Conservation (phyloP, 108 stramenopile genomes). For the Discostella pseudostelligera region DNA sequence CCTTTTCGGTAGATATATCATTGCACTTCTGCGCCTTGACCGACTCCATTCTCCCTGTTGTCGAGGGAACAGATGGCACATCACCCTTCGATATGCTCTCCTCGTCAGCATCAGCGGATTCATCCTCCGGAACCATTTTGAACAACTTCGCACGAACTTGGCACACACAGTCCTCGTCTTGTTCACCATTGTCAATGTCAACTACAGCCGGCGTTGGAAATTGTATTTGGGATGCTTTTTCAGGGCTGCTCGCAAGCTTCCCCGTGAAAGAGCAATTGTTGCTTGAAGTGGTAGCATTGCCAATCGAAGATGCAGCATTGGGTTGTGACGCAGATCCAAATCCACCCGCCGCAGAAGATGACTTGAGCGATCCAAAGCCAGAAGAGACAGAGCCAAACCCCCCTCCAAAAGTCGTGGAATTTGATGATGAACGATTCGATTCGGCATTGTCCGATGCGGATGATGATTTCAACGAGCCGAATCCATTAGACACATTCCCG, state of each 20-base stretch:
- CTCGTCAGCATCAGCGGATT: slow-evolving; percentile 11
- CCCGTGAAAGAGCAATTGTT: background rate
- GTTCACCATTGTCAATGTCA: slow-evolving; percentile 57
- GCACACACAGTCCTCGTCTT: slow-evolving; percentile 58
- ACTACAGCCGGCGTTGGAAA: slow-evolving; percentile 15
- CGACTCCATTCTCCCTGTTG: slow-evolving; percentile 35
- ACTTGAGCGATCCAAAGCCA: slow-evolving; percentile 24
- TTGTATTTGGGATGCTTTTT: background rate
- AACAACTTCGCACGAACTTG: slow-evolving; percentile 64
- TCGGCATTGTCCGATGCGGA: background rate
- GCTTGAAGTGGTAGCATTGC: slow-evolving; percentile 2
- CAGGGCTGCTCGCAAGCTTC: slow-evolving; percentile 9
- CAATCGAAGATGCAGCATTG: background rate
- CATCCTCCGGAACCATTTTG: slow-evolving; percentile 44
- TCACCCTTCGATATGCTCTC: slow-evolving; percentile 19
- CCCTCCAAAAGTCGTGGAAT: slow-evolving; percentile 28
- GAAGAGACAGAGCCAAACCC: slow-evolving; percentile 32
- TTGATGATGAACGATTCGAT: background rate
- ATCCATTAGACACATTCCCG: slow-evolving; percentile 21
- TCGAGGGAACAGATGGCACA: slow-evolving; percentile 42
- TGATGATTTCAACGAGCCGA: slow-evolving; percentile 15
- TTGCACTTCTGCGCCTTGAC: slow-evolving; percentile 12
- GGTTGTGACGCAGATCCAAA: slow-evolving; percentile 1
- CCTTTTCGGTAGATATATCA: slow-evolving; percentile 6
- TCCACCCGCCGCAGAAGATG: slow-evolving; percentile 4